Base-by-base conservation (phyloP, 2,329 filamentous ascomycete species). In the Chaetothyriales sp. region DNA sequence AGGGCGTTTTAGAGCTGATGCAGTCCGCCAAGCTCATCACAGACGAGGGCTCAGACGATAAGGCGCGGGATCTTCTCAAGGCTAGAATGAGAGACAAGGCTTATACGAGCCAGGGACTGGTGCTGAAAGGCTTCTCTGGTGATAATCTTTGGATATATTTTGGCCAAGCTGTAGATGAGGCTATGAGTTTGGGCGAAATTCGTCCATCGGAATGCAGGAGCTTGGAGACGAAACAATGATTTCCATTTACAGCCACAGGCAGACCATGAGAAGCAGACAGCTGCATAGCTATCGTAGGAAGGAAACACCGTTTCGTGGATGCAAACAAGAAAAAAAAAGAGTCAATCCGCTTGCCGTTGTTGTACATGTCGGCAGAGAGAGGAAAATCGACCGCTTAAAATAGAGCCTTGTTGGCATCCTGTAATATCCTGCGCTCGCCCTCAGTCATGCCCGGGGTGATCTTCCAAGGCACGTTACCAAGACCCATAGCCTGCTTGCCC, bases 401-500 rank as follows among this genome's bases (percentile, higher is more conserved):
- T 18, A 77, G 66, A n/a, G 73, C 67, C 61, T 73, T 71, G 58
- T 81, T 82, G 46, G 75, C 77, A 22, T 66, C 62, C 49, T 72
- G 65, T 58, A 82, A 63, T 1, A 75, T 72, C 50, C 70, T 66
- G 54, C 69, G 71, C 64, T 82, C 73, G 2, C 76, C 76, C 29
- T 68, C 60, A 2, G 64, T 72, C 66, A 81, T 67, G 1, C 66
- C 70, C 2, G 64, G 61, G 2, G 66, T 72, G 28, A 70, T 66
- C 46, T 70, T 68, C 68, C 80, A 77, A 58, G 68, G 75, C 49
- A 66, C 67, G 46, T 65, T 63, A 13, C 70, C 69, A 56, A 81
- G 60, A 0, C 79, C 79, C 70, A 81, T 77, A 0, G 75, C 77
- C 53, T 70, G 69, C 58, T 73, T 69, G 1, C 75, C 78, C 5